These are phyloP conservation scores for Phytopythium aichiense DNA, from an alignment of 352 stramenopile species.

Conservation along the genomic window DNA sequence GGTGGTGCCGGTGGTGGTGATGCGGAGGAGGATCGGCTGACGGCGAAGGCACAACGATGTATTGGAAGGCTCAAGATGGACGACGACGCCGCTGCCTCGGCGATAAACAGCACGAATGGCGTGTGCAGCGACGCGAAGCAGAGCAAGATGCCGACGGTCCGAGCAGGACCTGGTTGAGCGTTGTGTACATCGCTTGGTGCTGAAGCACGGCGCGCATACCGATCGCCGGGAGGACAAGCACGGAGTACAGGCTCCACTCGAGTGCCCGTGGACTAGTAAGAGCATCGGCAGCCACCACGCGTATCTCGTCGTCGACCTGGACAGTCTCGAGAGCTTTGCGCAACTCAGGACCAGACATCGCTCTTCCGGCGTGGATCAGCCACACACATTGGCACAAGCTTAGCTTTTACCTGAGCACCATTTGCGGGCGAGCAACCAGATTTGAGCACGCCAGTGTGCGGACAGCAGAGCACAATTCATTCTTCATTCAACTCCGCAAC, in stretches of 20 bases:
- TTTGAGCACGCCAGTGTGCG: too few relatives aligned
- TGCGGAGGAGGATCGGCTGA: background rate
- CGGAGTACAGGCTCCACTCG: conserved; percentile 34
- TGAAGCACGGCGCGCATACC: conserved; percentile 58
- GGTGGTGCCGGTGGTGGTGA: background rate
- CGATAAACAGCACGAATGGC: conserved; percentile 72
- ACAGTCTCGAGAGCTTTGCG: too few relatives aligned
- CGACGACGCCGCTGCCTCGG: conserved; percentile 60
- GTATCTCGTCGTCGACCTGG: too few relatives aligned
- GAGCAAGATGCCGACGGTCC: conserved; percentile 72
- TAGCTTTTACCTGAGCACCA: too few relatives aligned
- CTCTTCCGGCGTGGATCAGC: too few relatives aligned
- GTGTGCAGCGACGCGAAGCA: conserved; percentile 85
- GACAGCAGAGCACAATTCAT: too few relatives aligned
- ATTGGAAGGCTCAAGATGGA: conserved; percentile 79
- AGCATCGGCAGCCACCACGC: too few relatives aligned
- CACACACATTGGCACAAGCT: too few relatives aligned
- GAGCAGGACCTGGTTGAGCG: conserved; percentile 62
- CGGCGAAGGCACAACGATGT: conserved; percentile 37
- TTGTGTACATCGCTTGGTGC: conserved; percentile 63
- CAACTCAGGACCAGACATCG: too few relatives aligned
- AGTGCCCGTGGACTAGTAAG: too few relatives aligned
- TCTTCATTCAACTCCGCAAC: background rate
- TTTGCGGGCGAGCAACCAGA: too few relatives aligned
- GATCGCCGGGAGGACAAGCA: conserved; percentile 65